phyloP scores from a whole-genome alignment of 2,329 filamentous ascomycete species.

The Onygenales sp. region DNA sequence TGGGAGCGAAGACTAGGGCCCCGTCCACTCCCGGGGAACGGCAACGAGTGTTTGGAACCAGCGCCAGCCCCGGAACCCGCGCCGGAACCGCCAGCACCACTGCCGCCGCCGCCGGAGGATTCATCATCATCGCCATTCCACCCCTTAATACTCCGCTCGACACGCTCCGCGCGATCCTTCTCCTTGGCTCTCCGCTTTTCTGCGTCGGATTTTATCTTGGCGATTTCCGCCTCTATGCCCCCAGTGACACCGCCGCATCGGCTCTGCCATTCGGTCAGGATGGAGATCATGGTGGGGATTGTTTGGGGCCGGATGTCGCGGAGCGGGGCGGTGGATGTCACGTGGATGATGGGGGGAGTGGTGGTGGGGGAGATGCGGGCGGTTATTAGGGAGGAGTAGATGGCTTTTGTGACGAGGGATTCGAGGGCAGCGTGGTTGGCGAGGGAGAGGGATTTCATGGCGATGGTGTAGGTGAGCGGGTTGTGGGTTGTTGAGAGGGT shows the following conservation, averaged over 20 bases:
- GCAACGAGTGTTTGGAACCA: constrained; percentile 10
- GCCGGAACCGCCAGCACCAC: constrained; percentile 11
- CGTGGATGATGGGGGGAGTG: constrained; percentile 60
- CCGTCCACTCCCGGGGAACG: constrained; percentile 4
- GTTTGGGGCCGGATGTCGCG: constrained; percentile 73
- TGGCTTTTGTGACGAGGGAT: constrained; percentile 72
- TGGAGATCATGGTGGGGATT: constrained; percentile 57
- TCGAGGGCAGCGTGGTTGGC: constrained; percentile 63
- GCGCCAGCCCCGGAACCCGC: constrained; percentile 15
- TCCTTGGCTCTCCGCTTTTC: constrained; percentile 44
- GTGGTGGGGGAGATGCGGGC: constrained; percentile 86
- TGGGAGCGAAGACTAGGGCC: constrained; percentile 2
- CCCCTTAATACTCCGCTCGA: constrained; percentile 42
- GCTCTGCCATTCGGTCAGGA: constrained; percentile 65
- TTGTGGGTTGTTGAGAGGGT: constrained; percentile 60
- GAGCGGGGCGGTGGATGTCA: constrained; percentile 72
- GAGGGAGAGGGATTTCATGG: constrained; percentile 60
- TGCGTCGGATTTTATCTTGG: constrained; percentile 52
- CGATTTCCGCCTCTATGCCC: constrained; percentile 68
- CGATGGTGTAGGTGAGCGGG: constrained; percentile 62
- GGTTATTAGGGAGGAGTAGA: constrained; percentile 74
- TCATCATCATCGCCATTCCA: constrained; percentile 17
- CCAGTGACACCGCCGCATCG: constrained; percentile 65
- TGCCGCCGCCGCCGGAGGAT: not conserved
- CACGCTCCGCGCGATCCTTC: constrained; percentile 37